These are phyloP conservation scores for Albugo candida DNA, from an alignment of 352 stramenopile species.

Conservation along the genomic window DNA sequence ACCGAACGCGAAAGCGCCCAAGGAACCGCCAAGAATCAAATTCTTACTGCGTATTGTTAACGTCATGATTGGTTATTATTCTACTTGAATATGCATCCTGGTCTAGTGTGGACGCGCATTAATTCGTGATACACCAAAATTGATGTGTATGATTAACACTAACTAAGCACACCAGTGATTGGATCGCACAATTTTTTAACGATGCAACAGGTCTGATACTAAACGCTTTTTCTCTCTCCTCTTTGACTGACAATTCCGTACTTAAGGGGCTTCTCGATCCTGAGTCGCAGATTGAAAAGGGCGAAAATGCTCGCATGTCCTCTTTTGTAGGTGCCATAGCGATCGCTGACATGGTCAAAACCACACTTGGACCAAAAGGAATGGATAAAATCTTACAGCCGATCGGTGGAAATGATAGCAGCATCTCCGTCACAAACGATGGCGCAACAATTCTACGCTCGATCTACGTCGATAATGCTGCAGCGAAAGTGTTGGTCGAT, in stretches of 20 bases:
- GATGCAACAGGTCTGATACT: slow-evolving; percentile 1
- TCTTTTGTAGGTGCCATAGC: slow-evolving; percentile 98
- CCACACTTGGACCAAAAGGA: slow-evolving; percentile 97
- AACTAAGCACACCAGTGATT: too few relatives aligned
- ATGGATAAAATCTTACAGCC: slow-evolving; percentile 99
- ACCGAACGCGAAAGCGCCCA: too few relatives aligned
- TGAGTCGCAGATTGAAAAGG: slow-evolving; percentile 76
- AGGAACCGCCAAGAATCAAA: too few relatives aligned
- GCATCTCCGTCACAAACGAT: slow-evolving; percentile 96
- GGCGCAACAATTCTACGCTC: slow-evolving; percentile 96
- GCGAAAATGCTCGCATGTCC: slow-evolving; percentile 96
- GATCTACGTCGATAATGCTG: slow-evolving; percentile 96
- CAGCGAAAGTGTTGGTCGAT: slow-evolving; percentile 97
- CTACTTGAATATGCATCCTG: too few relatives aligned
- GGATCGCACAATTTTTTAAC: neutral
- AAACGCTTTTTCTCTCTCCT: neutral
- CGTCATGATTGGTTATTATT: too few relatives aligned
- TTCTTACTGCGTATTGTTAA: too few relatives aligned
- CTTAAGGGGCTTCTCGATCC: slow-evolving; percentile 45
- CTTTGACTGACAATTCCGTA: neutral
- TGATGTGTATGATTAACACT: too few relatives aligned
- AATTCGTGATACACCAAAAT: too few relatives aligned
- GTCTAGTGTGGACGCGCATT: too few relatives aligned
- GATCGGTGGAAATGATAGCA: slow-evolving; percentile 70
- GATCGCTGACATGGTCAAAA: slow-evolving; percentile 99